phyloP scores from a whole-genome alignment of 371 early-diverging fungal genomes.

The Synchytrium microbalum region DNA sequence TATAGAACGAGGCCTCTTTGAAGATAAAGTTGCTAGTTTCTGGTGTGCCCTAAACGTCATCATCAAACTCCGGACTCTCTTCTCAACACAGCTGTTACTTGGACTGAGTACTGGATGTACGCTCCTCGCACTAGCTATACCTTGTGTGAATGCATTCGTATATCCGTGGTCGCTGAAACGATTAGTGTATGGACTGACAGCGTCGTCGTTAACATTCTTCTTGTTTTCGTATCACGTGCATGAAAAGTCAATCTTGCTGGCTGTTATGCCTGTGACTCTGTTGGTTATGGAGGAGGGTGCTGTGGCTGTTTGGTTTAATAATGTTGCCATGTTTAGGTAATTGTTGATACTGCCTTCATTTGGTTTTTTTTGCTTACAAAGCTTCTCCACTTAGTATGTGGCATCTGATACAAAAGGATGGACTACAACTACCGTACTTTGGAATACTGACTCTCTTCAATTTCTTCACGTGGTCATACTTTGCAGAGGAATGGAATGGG shows the following conservation, averaged over 20 bases:
- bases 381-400: constrained; percentile 57
- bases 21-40: constrained; percentile 94
- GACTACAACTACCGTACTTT: constrained; percentile 55
- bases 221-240: constrained; percentile 95
- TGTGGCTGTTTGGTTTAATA: constrained; percentile 59
- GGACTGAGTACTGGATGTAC: constrained; percentile 21
- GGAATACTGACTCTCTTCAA: constrained; percentile 21
- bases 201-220: constrained; percentile 79
- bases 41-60: constrained; percentile 89
- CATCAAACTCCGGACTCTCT: constrained; percentile 67
- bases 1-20: constrained; percentile 86
- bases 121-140: constrained; percentile 53
- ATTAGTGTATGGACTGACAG: constrained; percentile 58
- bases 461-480: background rate
- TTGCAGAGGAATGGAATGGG: too few relatives aligned
- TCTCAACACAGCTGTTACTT: constrained; percentile 27
- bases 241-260: constrained; percentile 89
- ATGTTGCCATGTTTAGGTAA: constrained; percentile 75
- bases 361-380: background rate
- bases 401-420: constrained; percentile 73
- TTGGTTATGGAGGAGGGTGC: constrained; percentile 54
- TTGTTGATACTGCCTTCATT: background rate
- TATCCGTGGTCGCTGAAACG: constrained; percentile 30
- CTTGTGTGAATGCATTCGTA: constrained; percentile 21
- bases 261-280: constrained; percentile 65